Evolutionary conservation across 2,329 filamentous ascomycete species (phyloP).

Genomic region (Podosphaera aphanis): DNA sequence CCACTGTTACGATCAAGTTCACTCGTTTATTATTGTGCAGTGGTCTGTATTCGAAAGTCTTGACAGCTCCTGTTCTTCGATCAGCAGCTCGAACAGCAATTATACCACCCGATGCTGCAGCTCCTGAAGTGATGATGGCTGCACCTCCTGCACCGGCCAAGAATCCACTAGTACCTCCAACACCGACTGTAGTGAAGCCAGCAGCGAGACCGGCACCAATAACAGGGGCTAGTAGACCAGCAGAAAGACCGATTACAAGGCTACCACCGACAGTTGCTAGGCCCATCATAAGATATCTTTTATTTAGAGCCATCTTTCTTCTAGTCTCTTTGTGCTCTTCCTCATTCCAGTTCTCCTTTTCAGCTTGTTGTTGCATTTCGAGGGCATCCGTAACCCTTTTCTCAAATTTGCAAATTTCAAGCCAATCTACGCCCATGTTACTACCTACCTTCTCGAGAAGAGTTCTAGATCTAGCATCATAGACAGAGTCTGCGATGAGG

Average conservation of each 20-base stretch:
- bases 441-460: slow-evolving; percentile 65
- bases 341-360: slow-evolving; percentile 96
- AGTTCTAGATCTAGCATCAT: slow-evolving; percentile 69
- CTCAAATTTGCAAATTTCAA: slow-evolving; percentile 90
- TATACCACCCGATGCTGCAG: slow-evolving; percentile 63
- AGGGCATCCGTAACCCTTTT: slow-evolving; percentile 90
- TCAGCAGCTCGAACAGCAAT: slow-evolving; percentile 74
- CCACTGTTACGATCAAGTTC: slow-evolving; percentile 83
- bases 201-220: slow-evolving; percentile 87
- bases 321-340: slow-evolving; percentile 77
- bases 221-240: slow-evolving; percentile 72
- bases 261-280: slow-evolving; percentile 87
- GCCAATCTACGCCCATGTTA: slow-evolving; percentile 61
- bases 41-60: slow-evolving; percentile 89
- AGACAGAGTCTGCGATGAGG: slow-evolving; percentile 85
- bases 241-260: slow-evolving; percentile 83
- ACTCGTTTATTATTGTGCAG: slow-evolving; percentile 95
- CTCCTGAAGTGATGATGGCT: slow-evolving; percentile 77
- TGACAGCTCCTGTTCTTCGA: slow-evolving; percentile 71
- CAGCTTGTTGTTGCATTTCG: slow-evolving; percentile 88
- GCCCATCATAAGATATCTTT: slow-evolving; percentile 84
- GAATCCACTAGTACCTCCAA: slow-evolving; percentile 71
- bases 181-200: slow-evolving; percentile 84
- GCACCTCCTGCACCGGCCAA: slow-evolving; percentile 79
- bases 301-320: slow-evolving; percentile 58